These are phyloP conservation scores for Kurtzmaniella quercitrusa DNA, from an alignment of 1,139 yeast genomes.

Conservation along the genomic window DNA sequence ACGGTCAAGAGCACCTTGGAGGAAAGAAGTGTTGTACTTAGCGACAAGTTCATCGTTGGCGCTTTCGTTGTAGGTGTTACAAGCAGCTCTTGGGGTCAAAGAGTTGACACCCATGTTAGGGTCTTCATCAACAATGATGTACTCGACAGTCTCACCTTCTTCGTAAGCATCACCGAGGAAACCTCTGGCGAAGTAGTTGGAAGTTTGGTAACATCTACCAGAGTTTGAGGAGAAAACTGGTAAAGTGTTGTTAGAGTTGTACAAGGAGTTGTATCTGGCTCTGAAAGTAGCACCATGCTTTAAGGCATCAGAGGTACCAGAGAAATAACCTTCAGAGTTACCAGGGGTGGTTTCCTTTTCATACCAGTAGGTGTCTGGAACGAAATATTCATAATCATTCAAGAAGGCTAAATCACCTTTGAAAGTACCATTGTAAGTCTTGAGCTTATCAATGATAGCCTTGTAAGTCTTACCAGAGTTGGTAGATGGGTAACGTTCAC, in stretches of 20 bases:
- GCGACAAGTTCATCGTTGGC: constrained; percentile 11
- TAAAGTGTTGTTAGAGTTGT: constrained; percentile 15
- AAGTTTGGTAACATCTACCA: constrained; percentile 27
- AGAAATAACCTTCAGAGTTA: constrained; percentile 20
- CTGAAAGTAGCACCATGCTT: constrained; percentile 34
- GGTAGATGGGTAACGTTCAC: constrained; percentile 62
- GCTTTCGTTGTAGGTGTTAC: constrained; percentile 15
- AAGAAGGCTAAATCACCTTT: constrained; percentile 30
- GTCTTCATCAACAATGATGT: constrained; percentile 25
- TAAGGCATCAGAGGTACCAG: constrained; percentile 28
- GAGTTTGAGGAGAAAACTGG: constrained; percentile 35
- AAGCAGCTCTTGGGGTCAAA: constrained; percentile 25
- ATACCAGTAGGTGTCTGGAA: constrained; percentile 19
- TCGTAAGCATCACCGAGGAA: constrained; percentile 20
- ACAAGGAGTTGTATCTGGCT: constrained; percentile 28
- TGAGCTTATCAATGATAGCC: constrained; percentile 17
- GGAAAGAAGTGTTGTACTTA: constrained; percentile 16
- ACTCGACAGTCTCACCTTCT: constrained; percentile 14
- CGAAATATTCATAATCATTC: constrained; percentile 32
- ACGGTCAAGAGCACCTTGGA: constrained; percentile 16
- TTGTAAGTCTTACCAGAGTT: constrained; percentile 21
- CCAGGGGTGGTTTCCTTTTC: constrained; percentile 27
- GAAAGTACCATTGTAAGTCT: constrained; percentile 21
- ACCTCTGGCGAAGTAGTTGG: constrained; percentile 30
- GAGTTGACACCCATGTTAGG: constrained; percentile 25